Evolutionary conservation across 2,329 filamentous ascomycete genomes (phyloP).

Genomic region (Monilinia fructigena): DNA sequence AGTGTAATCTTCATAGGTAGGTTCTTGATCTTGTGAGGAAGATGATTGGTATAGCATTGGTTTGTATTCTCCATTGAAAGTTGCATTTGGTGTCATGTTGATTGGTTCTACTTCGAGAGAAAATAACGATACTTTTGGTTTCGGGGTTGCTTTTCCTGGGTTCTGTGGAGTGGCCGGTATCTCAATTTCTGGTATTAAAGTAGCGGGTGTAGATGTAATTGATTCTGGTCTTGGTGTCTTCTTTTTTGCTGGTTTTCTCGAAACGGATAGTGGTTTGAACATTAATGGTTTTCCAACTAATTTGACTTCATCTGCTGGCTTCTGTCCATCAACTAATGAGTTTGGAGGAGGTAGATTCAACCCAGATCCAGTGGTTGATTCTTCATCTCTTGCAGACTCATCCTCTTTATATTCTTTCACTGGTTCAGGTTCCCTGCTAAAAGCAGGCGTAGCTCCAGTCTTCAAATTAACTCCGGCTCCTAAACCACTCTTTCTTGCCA

Average conservation of each 20-base stretch:
- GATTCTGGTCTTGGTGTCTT: constrained; percentile 41
- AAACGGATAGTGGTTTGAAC: constrained; percentile 87
- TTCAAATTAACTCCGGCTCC: constrained; percentile 68
- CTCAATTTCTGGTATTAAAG: constrained; percentile 32
- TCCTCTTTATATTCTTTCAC: constrained; percentile 29
- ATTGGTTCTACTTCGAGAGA: constrained; percentile 53
- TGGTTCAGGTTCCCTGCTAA: constrained; percentile 58
- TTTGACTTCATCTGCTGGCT: constrained; percentile 63
- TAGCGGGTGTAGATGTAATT: constrained; percentile 29
- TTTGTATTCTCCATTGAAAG: constrained; percentile 46
- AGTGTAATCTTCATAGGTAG: constrained; percentile 38
- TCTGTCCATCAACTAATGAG: constrained; percentile 53
- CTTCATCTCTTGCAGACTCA: constrained; percentile 31
- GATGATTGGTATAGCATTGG: constrained; percentile 48
- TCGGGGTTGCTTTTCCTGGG: constrained; percentile 45
- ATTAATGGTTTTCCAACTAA: constrained; percentile 76
- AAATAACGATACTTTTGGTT: constrained; percentile 69
- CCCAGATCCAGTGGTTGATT: constrained; percentile 32
- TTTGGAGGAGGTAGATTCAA: constrained; percentile 47
- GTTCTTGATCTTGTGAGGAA: constrained; percentile 26
- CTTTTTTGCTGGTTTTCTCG: constrained; percentile 71
- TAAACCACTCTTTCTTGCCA: constrained; percentile 36
- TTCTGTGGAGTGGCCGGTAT: constrained; percentile 20
- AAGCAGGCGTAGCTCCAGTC: constrained; percentile 80
- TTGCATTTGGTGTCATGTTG: constrained; percentile 16